Evolutionary conservation across 2,329 filamentous ascomycete species (phyloP).

Genomic region (Dendryphion nanum): DNA sequence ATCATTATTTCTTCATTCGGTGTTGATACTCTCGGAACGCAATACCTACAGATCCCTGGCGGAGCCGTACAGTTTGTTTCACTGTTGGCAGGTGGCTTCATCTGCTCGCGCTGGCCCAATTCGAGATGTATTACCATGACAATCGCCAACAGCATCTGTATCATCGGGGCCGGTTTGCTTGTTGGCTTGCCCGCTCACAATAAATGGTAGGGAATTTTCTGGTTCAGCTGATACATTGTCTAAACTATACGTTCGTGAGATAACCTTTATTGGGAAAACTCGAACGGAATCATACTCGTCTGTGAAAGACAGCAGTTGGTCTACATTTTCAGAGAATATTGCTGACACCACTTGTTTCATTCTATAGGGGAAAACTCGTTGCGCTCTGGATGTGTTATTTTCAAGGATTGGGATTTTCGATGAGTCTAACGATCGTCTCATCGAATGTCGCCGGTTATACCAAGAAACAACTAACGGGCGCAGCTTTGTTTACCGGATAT

Average conservation of each 20-base stretch:
- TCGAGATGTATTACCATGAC: slow-evolving; percentile 57
- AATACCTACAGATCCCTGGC: slow-evolving; percentile 61
- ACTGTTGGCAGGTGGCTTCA: slow-evolving; percentile 42
- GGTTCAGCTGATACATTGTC: too few relatives aligned
- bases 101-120: slow-evolving; percentile 55
- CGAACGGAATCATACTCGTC: too few relatives aligned
- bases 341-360: too few relatives aligned
- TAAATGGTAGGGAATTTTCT: too few relatives aligned
- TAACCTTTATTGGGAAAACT: too few relatives aligned
- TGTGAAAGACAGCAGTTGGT: too few relatives aligned
- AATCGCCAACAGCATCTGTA: slow-evolving; percentile 55
- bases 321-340: too few relatives aligned
- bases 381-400: slow-evolving; percentile 59
- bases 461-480: slow-evolving; percentile 55
- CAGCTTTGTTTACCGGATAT: slow-evolving; percentile 54
- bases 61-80: slow-evolving; percentile 58
- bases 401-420: slow-evolving; percentile 54
- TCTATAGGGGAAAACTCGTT: slow-evolving; percentile 55
- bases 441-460: slow-evolving; percentile 56
- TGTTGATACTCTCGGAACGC: slow-evolving; percentile 86
- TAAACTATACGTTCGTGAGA: too few relatives aligned
- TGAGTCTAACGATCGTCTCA: slow-evolving; percentile 54
- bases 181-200: slow-evolving; percentile 52
- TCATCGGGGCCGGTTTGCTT: slow-evolving; percentile 52
- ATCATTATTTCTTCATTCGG: slow-evolving; percentile 63